Base-by-base conservation (phyloP, 1,284 basidiomycete genomes). In the Vanrija humicola region DNA sequence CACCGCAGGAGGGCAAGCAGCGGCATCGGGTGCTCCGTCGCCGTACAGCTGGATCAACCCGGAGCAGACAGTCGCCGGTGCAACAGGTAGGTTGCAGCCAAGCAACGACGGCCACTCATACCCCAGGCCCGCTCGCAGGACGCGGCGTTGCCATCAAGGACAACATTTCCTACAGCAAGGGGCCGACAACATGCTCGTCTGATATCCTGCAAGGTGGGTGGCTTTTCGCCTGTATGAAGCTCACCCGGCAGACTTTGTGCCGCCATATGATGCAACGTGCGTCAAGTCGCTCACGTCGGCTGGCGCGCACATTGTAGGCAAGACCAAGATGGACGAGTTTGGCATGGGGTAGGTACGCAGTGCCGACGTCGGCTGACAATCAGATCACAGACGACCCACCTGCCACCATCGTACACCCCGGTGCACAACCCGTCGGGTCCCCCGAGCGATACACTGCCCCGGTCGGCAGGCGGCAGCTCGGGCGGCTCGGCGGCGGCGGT, bases 281-380 rank as follows among this genome's bases (percentile, higher is more conserved):
- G 89, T 97, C 0, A 61, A 77, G 1, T 75, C 85, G 2, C 77
- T 98, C 0, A 78, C 81, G 1, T 61, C 77, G 0, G 80, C 82
- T 0, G 93, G 91, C 1, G 91, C 87, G 0, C 73, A 82, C 9
- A 82, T 98, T 14, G 69, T 87, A 0, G 93, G 91, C 3, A 95
- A 95, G 77, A 88, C 93, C 0, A 97, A 97, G 70, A 93, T 92
- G 75, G 95, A 98, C 72, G 95, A 98, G 74, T 98, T 98, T 75
- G 94, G 94, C 0, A 98, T 98, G 95, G 95, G 95, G 87, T 92
- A 42, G 50, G 69, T 40, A 21, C 12, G 1, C 16, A 23, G 25
- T 38, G 5, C 16, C 16, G 18, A 7, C 42, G 23, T 47, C n/a
- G 21, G 25, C 53, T 34, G 21, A 48, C 23, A 14, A 51, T 38